phyloP scores from a whole-genome alignment of 2,329 filamentous ascomycete genomes.

The Exophiala phaeomuriformis region DNA sequence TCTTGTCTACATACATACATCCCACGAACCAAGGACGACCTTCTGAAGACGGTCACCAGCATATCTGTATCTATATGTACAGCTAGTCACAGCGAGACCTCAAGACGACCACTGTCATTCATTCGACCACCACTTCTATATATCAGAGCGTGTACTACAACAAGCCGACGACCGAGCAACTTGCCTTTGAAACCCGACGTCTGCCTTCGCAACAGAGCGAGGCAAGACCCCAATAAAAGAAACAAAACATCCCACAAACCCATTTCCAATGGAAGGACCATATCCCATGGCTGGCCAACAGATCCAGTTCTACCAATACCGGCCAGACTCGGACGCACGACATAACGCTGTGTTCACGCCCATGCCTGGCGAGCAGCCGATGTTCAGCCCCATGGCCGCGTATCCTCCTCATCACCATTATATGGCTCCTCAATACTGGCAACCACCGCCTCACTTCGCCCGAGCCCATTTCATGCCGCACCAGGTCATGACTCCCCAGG shows the following conservation, averaged over 20 bases:
- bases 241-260: constrained; percentile 1
- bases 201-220: constrained; percentile 6
- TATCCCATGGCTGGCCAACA: constrained; percentile 26
- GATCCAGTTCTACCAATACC: constrained; percentile 80
- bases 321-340: constrained; percentile 65
- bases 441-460: constrained; percentile 40
- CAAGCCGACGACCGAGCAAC: constrained; percentile 2
- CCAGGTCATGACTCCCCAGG: constrained; percentile 58
- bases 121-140: constrained; percentile 21
- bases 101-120: constrained; percentile 14
- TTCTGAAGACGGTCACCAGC: constrained; percentile 16
- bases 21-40: constrained; percentile 8
- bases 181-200: neutral
- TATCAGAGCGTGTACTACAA: constrained; percentile 21
- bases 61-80: constrained; percentile 22
- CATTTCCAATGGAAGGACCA: constrained; percentile 19
- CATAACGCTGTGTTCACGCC: constrained; percentile 68
- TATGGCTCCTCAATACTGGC: constrained; percentile 35
- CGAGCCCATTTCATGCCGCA: constrained; percentile 41
- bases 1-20: neutral
- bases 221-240: neutral
- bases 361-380: constrained; percentile 49
- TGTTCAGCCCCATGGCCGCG: constrained; percentile 37
- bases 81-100: constrained; percentile 16
- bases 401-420: constrained; percentile 32